Percentiles rank a stretch among this genome's conserved stretches.
These are phyloP conservation scores for Salix purpurea DNA, from an alignment of 345 rosid genomes.

Conservation along the genomic window DNA sequence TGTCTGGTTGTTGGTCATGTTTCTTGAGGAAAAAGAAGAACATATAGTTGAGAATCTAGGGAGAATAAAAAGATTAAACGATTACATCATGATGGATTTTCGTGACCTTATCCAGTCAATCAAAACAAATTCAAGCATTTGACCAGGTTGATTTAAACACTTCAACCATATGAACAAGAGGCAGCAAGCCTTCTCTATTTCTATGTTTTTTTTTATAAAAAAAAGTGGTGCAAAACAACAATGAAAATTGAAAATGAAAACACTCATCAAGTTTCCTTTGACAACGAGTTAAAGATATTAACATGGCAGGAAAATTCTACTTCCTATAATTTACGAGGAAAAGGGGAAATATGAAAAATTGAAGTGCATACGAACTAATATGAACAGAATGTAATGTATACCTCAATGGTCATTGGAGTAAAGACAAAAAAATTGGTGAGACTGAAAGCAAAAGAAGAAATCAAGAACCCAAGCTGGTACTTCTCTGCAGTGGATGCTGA, in stretches of 20 bases:
- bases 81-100: neutral
- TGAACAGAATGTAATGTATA: conserved; percentile 15
- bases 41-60: conserved; percentile 1
- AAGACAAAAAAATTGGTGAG: conserved; percentile 83
- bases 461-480: conserved; percentile 89
- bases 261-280: neutral
- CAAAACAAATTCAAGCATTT: neutral
- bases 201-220: too few species aligned
- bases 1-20: neutral
- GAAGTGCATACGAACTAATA: neutral
- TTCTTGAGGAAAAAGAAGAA: too few species aligned
- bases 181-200: too few species aligned
- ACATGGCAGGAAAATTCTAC: neutral
- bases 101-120: neutral
- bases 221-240: neutral
- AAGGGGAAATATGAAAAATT: neutral
- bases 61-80: too few species aligned
- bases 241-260: neutral
- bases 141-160: neutral
- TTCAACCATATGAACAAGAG: neutral
- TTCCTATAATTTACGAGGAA: neutral
- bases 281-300: neutral
- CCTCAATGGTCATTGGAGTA: conserved; percentile 94
- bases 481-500: conserved; percentile 61
- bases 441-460: conserved; percentile 73